A percentile compares a stretch with the other conserved stretches of the same genome.
phyloP scores from a whole-genome alignment of 192 early-diverging fungal genomes.

The Podila verticillata region DNA sequence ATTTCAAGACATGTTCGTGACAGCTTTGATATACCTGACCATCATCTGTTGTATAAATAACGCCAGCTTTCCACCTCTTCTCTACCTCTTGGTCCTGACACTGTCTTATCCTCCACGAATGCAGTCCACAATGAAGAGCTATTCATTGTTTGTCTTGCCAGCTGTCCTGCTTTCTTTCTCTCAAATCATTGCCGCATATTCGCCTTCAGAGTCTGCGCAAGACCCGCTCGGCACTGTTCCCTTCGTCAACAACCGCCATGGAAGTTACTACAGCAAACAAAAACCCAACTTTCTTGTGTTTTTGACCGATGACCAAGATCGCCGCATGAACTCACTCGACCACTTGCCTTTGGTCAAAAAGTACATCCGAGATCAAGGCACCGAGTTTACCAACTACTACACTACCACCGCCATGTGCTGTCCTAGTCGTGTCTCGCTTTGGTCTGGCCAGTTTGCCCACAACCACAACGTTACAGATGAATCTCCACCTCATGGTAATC shows the following conservation, averaged over 20 bases:
- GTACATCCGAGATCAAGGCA: slow-evolving; percentile 65
- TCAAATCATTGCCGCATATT: slow-evolving; percentile 6
- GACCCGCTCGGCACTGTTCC: slow-evolving; percentile 1
- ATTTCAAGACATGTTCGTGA: no score
- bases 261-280: slow-evolving; percentile 18
- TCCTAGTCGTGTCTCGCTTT: slow-evolving; percentile 66
- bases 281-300: slow-evolving; percentile 74
- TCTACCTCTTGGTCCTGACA: not conserved
- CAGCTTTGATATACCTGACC: no score
- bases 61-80: no score
- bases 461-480: slow-evolving; percentile 61
- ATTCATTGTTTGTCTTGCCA: slow-evolving; percentile 18
- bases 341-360: slow-evolving; percentile 73
- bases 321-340: slow-evolving; percentile 60
- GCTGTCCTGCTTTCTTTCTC: slow-evolving; percentile 31
- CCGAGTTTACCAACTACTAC: slow-evolving; percentile 68
- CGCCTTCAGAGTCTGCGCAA: not conserved
- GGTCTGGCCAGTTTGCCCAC: slow-evolving; percentile 71
- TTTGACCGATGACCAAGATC: slow-evolving; percentile 75
- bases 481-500: slow-evolving; percentile 40
- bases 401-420: slow-evolving; percentile 72
- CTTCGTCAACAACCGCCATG: not conserved
- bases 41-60: no score
- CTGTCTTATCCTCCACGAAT: not conserved
- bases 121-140: slow-evolving; percentile 18